Conservation (phyloP, 2,329 filamentous ascomycete genomes). For the Colletotrichum coccodes region DNA sequence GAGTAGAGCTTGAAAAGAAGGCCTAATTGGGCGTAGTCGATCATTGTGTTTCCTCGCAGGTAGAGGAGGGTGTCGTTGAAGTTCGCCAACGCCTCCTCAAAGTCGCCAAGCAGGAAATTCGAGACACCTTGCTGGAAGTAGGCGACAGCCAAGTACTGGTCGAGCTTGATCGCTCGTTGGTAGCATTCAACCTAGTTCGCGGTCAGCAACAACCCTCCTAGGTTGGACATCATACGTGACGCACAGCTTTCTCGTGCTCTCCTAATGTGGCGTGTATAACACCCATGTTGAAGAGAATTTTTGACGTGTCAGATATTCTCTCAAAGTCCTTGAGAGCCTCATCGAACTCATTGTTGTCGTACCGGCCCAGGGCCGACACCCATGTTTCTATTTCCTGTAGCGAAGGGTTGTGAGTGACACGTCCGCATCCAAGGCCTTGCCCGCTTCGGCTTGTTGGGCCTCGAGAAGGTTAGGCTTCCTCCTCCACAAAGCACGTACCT, state of each 20-base stretch:
- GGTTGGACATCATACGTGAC: slow-evolving; percentile 46
- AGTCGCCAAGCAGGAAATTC: slow-evolving; percentile 96
- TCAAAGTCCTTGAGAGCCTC: slow-evolving; percentile 86
- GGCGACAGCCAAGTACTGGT: slow-evolving; percentile 95
- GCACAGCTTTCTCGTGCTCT: slow-evolving; percentile 93
- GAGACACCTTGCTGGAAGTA: slow-evolving; percentile 99
- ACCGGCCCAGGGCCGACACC: slow-evolving; percentile 89
- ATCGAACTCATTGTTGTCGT: slow-evolving; percentile 98
- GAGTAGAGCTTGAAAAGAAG: slow-evolving; percentile 97
- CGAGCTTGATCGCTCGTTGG: slow-evolving; percentile 87
- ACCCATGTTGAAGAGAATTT: slow-evolving; percentile 98
- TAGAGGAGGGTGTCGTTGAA: slow-evolving; percentile 98
- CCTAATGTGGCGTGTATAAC: slow-evolving; percentile 97
- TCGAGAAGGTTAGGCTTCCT: not conserved
- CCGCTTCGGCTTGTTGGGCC: not conserved
- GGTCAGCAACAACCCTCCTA: slow-evolving; percentile 28
- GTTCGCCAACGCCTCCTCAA: slow-evolving; percentile 95
- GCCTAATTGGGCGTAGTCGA: slow-evolving; percentile 96
- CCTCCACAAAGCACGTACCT: slow-evolving; percentile 52
- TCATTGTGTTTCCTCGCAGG: slow-evolving; percentile 93
- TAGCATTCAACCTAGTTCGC: slow-evolving; percentile 85
- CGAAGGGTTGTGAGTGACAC: not conserved
- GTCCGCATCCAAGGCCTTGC: not conserved
- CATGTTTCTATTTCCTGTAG: slow-evolving; percentile 96
- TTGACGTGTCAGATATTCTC: slow-evolving; percentile 91